phyloP scores from a whole-genome alignment of 306 rosid genomes.

The Sicyos baderoa region DNA sequence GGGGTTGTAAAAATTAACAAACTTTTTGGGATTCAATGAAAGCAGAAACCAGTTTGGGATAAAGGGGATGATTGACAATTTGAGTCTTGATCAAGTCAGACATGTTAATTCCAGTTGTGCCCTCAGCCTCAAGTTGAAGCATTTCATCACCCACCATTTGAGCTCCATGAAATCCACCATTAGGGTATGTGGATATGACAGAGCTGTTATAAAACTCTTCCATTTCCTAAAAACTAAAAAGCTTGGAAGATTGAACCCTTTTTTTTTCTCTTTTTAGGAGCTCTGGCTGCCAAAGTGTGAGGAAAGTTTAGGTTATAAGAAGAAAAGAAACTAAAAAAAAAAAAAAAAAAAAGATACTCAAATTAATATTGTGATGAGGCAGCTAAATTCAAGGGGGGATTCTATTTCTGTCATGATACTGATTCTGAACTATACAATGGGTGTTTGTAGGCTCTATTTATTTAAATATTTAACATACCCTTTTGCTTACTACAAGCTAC shows the following conservation, averaged over 20 bases:
- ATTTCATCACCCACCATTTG: slow-evolving; percentile 10
- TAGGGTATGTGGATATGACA: not conserved
- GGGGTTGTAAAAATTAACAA: not conserved
- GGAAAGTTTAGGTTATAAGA: slow-evolving; percentile 7
- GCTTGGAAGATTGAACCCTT: not conserved
- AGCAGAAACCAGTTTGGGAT: slow-evolving; percentile 55
- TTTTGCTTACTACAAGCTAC: not conserved
- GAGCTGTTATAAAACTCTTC: slow-evolving; percentile 15
- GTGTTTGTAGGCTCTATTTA: not conserved
- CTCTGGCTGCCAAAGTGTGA: not conserved
- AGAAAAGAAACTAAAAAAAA: not conserved
- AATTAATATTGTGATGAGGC: slow-evolving; percentile 3
- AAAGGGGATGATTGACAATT: slow-evolving; percentile 68
- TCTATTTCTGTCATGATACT: slow-evolving; percentile 7
- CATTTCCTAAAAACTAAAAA: not conserved
- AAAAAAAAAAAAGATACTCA: not conserved
- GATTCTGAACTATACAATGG: not conserved
- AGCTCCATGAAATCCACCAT: slow-evolving; percentile 28
- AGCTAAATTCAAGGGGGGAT: slow-evolving; percentile 16
- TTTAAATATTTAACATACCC: not conserved
- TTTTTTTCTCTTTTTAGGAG: not conserved
- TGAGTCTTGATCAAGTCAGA: slow-evolving; percentile 51
- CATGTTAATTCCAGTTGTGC: slow-evolving; percentile 23
- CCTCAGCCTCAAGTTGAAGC: slow-evolving; percentile 23
- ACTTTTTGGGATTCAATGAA: slow-evolving; percentile 70